phyloP scores from a whole-genome alignment of 2,329 filamentous ascomycete genomes.

The Colletotrichum abscissum region DNA sequence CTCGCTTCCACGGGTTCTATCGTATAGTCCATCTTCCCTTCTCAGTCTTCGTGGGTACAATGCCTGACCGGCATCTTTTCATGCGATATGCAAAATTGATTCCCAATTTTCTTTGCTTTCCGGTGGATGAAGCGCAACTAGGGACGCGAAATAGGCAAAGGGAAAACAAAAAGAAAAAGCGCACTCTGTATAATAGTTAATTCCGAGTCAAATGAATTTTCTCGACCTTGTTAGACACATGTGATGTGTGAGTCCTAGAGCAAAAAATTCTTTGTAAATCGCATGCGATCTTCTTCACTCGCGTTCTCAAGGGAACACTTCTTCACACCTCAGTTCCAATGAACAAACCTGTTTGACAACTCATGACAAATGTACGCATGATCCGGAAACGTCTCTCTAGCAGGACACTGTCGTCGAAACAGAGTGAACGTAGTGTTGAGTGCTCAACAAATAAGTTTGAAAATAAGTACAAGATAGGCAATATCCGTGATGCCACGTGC shows the following conservation, averaged over 20 bases:
- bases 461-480: not conserved
- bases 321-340: not conserved
- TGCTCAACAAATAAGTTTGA: not conserved
- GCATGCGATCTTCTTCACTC: not conserved
- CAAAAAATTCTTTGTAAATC: not conserved
- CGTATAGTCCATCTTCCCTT: slow-evolving; percentile 12
- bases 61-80: slow-evolving; percentile 12
- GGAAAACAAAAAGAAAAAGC: slow-evolving; percentile 4
- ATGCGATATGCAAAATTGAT: slow-evolving; percentile 14
- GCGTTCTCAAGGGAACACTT: not conserved
- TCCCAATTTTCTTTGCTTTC: slow-evolving; percentile 38
- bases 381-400: not conserved
- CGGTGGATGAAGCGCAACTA: not conserved
- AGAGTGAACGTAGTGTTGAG: not conserved
- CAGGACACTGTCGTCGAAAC: not conserved
- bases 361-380: not conserved
- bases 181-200: slow-evolving; percentile 33
- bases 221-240: not conserved
- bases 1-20: slow-evolving; percentile 7
- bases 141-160: not conserved
- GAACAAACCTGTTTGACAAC: not conserved
- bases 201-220: slow-evolving; percentile 10
- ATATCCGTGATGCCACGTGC: not conserved
- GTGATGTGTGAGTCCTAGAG: not conserved
- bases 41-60: slow-evolving; percentile 19